Conservation (phyloP, 345 rosid species). For the Orychophragmus violaceus region DNA sequence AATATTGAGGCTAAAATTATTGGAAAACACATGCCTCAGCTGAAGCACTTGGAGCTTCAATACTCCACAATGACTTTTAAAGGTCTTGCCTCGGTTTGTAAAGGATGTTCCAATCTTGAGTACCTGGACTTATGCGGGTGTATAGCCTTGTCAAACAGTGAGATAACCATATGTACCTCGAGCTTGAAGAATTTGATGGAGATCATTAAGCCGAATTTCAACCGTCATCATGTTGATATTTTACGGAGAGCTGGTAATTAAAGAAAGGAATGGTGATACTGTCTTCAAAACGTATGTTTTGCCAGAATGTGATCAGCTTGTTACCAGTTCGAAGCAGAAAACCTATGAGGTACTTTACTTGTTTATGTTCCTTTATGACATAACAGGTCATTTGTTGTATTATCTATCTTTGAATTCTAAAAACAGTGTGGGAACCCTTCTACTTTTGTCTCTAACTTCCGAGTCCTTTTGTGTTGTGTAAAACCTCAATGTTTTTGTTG, state of each 20-base stretch:
- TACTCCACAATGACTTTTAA: constrained; percentile 47
- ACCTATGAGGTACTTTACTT: neutral
- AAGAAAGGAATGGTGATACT: constrained; percentile 46
- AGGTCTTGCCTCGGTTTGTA: constrained; percentile 46
- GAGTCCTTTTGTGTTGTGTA: too few relatives aligned
- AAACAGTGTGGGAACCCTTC: neutral
- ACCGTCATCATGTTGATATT: too few relatives aligned
- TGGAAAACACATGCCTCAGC: constrained; percentile 47
- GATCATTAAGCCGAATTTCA: too few relatives aligned
- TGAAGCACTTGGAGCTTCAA: constrained; percentile 51
- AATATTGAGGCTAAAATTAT: constrained; percentile 53
- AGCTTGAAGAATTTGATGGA: constrained; percentile 45
- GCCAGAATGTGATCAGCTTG: too few relatives aligned
- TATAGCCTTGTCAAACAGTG: constrained; percentile 37
- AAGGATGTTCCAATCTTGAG: constrained; percentile 50
- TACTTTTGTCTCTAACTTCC: neutral
- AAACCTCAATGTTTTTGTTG: too few relatives aligned
- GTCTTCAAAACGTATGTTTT: too few relatives aligned
- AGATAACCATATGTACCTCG: constrained; percentile 27
- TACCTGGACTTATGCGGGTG: constrained; percentile 62
- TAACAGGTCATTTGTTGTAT: neutral
- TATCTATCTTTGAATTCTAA: neutral
- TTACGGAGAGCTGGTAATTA: constrained; percentile 60
- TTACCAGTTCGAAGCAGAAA: neutral
- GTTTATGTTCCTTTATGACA: neutral